Percentiles rank a stretch among this genome's conserved stretches.
phyloP scores from a whole-genome alignment of 2,329 filamentous ascomycete species.

The Fusarium sp. region DNA sequence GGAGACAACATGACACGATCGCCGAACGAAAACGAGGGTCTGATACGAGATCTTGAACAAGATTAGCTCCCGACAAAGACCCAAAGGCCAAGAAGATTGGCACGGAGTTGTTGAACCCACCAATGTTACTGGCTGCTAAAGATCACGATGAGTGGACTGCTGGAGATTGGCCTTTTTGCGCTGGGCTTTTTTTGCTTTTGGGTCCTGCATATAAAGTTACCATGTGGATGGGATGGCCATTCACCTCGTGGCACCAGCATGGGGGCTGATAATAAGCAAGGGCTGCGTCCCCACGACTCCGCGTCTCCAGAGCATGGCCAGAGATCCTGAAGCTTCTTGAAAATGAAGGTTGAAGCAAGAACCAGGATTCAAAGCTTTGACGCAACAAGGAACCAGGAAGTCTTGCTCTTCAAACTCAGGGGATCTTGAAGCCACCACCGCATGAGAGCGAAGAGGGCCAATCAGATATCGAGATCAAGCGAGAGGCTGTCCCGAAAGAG shows the following conservation, averaged over 20 bases:
- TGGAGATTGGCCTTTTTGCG: conserved; percentile 14
- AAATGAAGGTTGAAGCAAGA: conserved; percentile 3
- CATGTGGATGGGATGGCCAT: conserved; percentile 34
- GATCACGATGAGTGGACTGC: conserved; percentile 15
- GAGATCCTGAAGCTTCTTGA: neutral
- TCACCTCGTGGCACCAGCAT: conserved; percentile 40
- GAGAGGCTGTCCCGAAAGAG: conserved; percentile 40
- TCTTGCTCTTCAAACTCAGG: neutral
- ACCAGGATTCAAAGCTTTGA: conserved; percentile 12
- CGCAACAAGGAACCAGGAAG: conserved; percentile 8
- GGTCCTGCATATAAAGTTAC: conserved; percentile 17
- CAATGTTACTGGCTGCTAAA: neutral
- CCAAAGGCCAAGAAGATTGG: neutral
- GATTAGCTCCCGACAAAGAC: conserved; percentile 19
- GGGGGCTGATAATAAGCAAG: conserved; percentile 7
- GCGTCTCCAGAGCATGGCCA: conserved; percentile 1
- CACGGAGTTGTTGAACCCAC: conserved; percentile 11
- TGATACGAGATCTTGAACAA: conserved; percentile 10
- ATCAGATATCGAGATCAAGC: conserved; percentile 24
- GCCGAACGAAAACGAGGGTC: neutral
- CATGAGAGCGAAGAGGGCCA: conserved; percentile 19
- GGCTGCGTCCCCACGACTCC: conserved; percentile 15
- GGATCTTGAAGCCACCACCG: conserved; percentile 4
- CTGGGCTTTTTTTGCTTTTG: conserved; percentile 13
- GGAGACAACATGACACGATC: neutral